Conservation (phyloP, 805 yeast species). For the Nakazawaea wyomingensis region DNA sequence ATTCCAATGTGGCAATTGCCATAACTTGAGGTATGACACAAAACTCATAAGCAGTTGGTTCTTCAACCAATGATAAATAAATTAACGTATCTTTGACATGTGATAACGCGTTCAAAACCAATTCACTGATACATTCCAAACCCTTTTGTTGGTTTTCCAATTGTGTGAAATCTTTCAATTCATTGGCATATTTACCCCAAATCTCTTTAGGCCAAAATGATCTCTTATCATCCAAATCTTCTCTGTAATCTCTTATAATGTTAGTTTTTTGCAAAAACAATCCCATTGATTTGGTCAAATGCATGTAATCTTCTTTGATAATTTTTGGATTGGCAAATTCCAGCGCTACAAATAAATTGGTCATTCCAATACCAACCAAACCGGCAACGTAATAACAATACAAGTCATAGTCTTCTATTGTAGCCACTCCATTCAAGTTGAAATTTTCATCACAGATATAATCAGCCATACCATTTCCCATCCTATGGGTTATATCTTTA, state of each 20-base stretch:
- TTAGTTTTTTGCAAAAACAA: constrained; percentile 92
- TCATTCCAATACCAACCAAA: constrained; percentile 92
- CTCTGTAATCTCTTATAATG: constrained; percentile 91
- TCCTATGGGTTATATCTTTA: constrained; percentile 67
- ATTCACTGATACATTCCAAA: constrained; percentile 70
- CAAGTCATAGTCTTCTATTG: constrained; percentile 76
- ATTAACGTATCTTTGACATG: constrained; percentile 75
- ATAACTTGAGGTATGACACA: constrained; percentile 98
- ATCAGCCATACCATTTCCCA: constrained; percentile 99
- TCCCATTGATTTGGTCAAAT: constrained; percentile 83
- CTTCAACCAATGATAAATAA: constrained; percentile 71
- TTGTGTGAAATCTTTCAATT: constrained; percentile 53
- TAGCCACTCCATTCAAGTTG: constrained; percentile 72
- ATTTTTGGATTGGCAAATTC: constrained; percentile 55
- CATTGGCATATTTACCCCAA: constrained; percentile 76
- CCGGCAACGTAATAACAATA: constrained; percentile 99
- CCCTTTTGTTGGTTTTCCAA: constrained; percentile 49
- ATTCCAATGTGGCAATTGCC: constrained; percentile 93
- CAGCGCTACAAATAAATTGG: constrained; percentile 75
- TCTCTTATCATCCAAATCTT: constrained; percentile 87
- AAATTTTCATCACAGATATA: constrained; percentile 75
- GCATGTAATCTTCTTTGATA: constrained; percentile 38
- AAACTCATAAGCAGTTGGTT: constrained; percentile 80
- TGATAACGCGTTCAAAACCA: constrained; percentile 70
- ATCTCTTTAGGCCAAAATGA: constrained; percentile 95